These are phyloP conservation scores for Caloboletus inedulis DNA, from an alignment of 1,284 basidiomycete genomes.

Conservation along the genomic window DNA sequence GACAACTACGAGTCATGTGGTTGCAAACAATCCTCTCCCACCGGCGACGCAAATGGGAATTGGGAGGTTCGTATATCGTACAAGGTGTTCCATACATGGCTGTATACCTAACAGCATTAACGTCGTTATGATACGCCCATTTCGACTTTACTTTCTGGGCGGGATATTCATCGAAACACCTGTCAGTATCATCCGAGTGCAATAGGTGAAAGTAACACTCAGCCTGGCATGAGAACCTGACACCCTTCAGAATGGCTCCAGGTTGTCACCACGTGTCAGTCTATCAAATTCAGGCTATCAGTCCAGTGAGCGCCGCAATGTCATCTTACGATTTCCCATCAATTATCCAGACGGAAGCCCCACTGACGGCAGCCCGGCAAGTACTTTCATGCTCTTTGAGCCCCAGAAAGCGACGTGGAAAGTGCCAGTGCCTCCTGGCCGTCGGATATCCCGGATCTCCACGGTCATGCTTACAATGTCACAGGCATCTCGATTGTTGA, in stretches of 20 bases:
- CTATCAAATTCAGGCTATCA: background rate
- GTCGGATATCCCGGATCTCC: no score
- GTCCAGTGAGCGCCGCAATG: background rate
- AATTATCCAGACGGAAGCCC: no score
- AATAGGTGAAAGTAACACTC: no score
- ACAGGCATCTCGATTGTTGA: no score
- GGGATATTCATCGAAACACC: background rate
- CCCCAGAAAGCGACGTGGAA: no score
- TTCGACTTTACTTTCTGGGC: background rate
- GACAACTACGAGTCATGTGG: background rate
- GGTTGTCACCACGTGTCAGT: background rate
- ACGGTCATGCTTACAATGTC: no score
- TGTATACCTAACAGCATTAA: background rate
- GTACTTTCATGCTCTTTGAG: no score
- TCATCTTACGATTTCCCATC: no score
- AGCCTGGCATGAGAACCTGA: no score
- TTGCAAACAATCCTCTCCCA: background rate
- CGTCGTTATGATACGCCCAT: background rate
- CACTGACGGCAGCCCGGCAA: no score
- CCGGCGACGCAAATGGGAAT: background rate
- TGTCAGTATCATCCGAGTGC: background rate
- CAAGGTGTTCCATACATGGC: background rate
- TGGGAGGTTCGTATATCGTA: background rate
- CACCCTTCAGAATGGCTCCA: no score
- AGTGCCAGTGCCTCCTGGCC: no score